phyloP scores from a whole-genome alignment of 1,284 basidiomycete species.

The Papiliotrema flavescens region DNA sequence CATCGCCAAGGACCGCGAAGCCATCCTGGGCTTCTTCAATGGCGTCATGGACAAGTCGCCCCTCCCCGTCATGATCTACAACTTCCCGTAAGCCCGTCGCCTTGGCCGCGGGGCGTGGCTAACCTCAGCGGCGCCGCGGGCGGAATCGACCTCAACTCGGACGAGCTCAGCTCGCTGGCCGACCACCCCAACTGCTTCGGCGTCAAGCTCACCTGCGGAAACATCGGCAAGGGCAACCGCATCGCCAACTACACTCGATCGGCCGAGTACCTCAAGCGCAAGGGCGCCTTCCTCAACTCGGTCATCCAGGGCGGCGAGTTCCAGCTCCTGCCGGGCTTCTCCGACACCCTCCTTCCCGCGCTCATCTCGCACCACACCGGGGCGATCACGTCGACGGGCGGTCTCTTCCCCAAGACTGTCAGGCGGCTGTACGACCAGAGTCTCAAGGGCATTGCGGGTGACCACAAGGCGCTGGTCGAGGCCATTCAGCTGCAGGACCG shows the following conservation, averaged over 20 bases:
- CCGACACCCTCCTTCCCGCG: constrained; percentile 50
- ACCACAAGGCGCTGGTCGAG: constrained; percentile 60
- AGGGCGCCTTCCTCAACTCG: constrained; percentile 23
- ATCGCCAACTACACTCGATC: constrained; percentile 56
- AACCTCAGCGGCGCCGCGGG: constrained; percentile 56
- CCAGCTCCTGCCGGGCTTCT: constrained; percentile 48
- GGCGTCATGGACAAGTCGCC: constrained; percentile 77
- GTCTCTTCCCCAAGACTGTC: constrained; percentile 72
- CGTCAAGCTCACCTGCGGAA: constrained; percentile 79
- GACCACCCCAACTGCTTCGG: constrained; percentile 84
- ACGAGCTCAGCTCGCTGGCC: constrained; percentile 67
- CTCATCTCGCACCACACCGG: constrained; percentile 61
- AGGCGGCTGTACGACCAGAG: constrained; percentile 58
- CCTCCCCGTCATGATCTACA: constrained; percentile 85
- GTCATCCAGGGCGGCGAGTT: constrained; percentile 35
- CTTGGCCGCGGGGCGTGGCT: neutral
- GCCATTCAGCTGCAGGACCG: constrained; percentile 67
- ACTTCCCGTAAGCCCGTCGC: constrained; percentile 62
- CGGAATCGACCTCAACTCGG: constrained; percentile 81
- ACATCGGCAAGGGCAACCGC: constrained; percentile 76
- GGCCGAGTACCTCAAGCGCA: constrained; percentile 33
- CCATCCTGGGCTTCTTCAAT: constrained; percentile 50
- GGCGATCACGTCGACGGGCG: constrained; percentile 69
- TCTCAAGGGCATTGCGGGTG: constrained; percentile 44
- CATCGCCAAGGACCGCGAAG: constrained; percentile 49